phyloP scores from a whole-genome alignment of 345 rosid species.

The Eucalyptus viminalis region DNA sequence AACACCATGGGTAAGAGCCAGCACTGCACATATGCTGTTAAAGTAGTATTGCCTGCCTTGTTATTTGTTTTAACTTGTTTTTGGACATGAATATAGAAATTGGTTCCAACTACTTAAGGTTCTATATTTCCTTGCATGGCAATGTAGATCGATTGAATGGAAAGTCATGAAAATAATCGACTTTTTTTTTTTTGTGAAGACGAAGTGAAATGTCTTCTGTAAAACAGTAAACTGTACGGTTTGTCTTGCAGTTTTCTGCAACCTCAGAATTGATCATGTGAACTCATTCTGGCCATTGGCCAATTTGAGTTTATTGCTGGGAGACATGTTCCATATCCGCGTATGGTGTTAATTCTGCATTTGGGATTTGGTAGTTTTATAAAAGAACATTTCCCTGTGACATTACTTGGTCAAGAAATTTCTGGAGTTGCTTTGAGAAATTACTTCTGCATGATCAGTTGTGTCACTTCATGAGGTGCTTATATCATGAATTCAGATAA shows the following conservation, averaged over 20 bases:
- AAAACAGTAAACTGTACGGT: not conserved
- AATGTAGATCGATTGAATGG: not conserved
- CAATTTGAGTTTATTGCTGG: not conserved
- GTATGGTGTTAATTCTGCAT: not conserved
- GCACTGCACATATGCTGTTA: not conserved
- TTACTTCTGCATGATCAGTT: not conserved
- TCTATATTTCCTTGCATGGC: not conserved
- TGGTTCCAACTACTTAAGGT: not conserved
- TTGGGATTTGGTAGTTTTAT: not conserved
- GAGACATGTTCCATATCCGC: not conserved
- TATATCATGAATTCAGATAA: not conserved
- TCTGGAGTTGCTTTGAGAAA: not conserved
- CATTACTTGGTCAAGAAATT: not conserved
- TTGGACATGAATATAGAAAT: not conserved
- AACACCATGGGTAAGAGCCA: constrained; percentile 53
- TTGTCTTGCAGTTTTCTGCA: not conserved
- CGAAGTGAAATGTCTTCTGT: not conserved
- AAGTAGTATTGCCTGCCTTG: not conserved
- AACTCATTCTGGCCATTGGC: not conserved
- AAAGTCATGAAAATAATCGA: not conserved
- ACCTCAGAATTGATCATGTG: not conserved
- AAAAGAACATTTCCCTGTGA: not conserved
- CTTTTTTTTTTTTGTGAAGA: not conserved
- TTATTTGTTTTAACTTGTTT: not conserved
- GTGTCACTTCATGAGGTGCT: not conserved